Conservation (phyloP, 495 filamentous ascomycete species). For the Schizothecium vesticola region DNA sequence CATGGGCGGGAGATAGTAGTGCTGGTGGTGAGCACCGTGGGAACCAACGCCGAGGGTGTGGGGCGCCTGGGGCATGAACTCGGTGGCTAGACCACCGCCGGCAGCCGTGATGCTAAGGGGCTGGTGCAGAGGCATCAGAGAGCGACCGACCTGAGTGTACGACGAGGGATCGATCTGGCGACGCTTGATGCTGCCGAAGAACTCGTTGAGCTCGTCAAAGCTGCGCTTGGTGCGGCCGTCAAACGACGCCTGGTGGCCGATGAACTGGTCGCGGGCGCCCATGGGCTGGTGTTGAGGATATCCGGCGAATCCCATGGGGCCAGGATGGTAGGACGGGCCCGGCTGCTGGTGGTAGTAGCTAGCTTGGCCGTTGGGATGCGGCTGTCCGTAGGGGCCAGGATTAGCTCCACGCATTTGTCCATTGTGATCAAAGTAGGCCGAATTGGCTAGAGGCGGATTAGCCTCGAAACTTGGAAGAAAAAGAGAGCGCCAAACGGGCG, state of each 20-base stretch:
- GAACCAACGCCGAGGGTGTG: conserved; percentile 45
- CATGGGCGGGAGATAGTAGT: conserved; percentile 77
- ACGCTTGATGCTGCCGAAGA: conserved; percentile 87
- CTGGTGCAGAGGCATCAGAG: conserved; percentile 67
- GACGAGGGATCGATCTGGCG: conserved; percentile 80
- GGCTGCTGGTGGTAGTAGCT: conserved; percentile 55
- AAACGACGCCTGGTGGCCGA: conserved; percentile 47
- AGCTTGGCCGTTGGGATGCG: conserved; percentile 41
- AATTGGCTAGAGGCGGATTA: conserved; percentile 48
- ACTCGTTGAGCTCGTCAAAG: conserved; percentile 84
- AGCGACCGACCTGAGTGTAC: conserved; percentile 74
- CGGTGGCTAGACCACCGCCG: conserved; percentile 55
- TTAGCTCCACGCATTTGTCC: conserved; percentile 52
- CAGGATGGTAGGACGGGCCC: conserved; percentile 48
- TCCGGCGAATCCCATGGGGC: conserved; percentile 46
- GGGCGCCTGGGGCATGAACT: conserved; percentile 58
- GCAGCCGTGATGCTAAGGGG: conserved; percentile 57
- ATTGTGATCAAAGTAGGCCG: conserved; percentile 54
- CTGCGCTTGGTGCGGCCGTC: conserved; percentile 71
- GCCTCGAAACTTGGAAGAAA: conserved; percentile 27
- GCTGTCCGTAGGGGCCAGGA: conserved; percentile 47
- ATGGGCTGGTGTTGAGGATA: conserved; percentile 51
- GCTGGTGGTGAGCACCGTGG: conserved; percentile 54
- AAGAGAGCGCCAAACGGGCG: neutral
- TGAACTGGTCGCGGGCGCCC: conserved; percentile 43